Conservation (phyloP, 768 basidiomycete genomes). For the Tulasnella sp. region DNA sequence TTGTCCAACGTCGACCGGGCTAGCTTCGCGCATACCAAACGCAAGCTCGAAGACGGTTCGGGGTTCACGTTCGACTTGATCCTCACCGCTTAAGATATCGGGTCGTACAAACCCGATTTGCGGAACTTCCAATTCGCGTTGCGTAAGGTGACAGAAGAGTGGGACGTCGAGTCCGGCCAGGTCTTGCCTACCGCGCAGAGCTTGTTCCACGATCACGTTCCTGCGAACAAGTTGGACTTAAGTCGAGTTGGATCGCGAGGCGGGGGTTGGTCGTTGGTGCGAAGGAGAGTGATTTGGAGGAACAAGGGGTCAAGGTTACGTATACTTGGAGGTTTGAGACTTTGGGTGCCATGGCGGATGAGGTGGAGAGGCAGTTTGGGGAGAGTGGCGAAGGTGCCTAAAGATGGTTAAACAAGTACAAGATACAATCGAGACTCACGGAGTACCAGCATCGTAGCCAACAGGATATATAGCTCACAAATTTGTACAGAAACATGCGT, state of each 20-base stretch:
- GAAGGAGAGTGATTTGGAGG: constrained; percentile 28
- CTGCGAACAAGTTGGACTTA: constrained; percentile 49
- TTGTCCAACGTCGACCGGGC: constrained; percentile 10
- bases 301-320: constrained; percentile 22
- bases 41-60: constrained; percentile 31
- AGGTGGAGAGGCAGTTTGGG: constrained; percentile 40
- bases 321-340: constrained; percentile 43
- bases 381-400: too few relatives aligned
- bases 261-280: constrained; percentile 39
- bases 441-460: too few relatives aligned
- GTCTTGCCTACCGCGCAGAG: constrained; percentile 64
- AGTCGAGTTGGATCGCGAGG: constrained; percentile 60
- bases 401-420: too few relatives aligned
- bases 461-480: too few relatives aligned
- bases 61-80: constrained; percentile 57
- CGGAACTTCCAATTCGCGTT: constrained; percentile 48
- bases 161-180: constrained; percentile 35
- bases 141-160: constrained; percentile 31
- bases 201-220: constrained; percentile 55
- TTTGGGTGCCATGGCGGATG: constrained; percentile 52
- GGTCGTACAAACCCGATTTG: constrained; percentile 63
- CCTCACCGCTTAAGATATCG: constrained; percentile 63
- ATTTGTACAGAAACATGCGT: too few relatives aligned
- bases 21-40: neutral
- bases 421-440: too few relatives aligned